These are phyloP conservation scores for Parachaetomium inaequale DNA, from an alignment of 495 filamentous ascomycete genomes.

Conservation along the genomic window DNA sequence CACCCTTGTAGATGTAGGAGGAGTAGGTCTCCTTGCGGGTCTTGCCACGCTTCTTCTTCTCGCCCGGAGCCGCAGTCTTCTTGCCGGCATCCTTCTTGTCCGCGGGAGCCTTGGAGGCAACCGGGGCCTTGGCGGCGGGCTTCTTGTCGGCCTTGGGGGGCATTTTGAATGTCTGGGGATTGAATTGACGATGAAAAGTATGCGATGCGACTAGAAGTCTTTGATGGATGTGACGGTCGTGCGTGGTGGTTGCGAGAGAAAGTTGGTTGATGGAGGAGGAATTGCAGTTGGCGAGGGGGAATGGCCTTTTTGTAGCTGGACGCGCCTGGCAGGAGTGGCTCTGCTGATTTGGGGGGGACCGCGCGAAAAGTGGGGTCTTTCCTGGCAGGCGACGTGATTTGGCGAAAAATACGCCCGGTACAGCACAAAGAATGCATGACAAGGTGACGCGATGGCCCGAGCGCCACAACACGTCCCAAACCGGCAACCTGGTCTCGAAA, in stretches of 20 bases:
- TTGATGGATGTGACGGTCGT: constrained; percentile 29
- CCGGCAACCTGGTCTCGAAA: constrained; percentile 8
- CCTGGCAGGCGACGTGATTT: constrained; percentile 30
- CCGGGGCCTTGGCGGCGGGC: constrained; percentile 95
- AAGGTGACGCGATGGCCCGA: constrained; percentile 33
- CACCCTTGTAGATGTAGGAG: constrained; percentile 99
- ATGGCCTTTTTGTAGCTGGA: constrained; percentile 51
- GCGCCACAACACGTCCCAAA: constrained; percentile 36
- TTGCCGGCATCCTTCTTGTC: constrained; percentile 99
- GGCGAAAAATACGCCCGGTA: constrained; percentile 32
- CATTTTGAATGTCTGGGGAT: constrained; percentile 60
- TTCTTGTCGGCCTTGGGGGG: constrained; percentile 98
- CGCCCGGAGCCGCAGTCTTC: constrained; percentile 93
- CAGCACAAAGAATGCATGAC: constrained; percentile 16
- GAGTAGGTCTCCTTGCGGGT: constrained; percentile 99
- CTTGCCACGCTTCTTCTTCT: constrained; percentile 99
- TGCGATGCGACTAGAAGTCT: constrained; percentile 34
- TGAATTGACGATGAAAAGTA: constrained; percentile 32
- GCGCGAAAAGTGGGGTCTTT: constrained; percentile 27
- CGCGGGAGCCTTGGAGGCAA: constrained; percentile 60
- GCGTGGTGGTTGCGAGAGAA: constrained; percentile 40
- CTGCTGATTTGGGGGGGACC: constrained; percentile 31
- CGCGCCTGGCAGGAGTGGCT: constrained; percentile 41
- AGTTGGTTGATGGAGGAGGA: constrained; percentile 45
- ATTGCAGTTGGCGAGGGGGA: constrained; percentile 44